Base-by-base conservation (phyloP, 768 basidiomycete genomes). In the Rhodotorula kratochvilovae region DNA sequence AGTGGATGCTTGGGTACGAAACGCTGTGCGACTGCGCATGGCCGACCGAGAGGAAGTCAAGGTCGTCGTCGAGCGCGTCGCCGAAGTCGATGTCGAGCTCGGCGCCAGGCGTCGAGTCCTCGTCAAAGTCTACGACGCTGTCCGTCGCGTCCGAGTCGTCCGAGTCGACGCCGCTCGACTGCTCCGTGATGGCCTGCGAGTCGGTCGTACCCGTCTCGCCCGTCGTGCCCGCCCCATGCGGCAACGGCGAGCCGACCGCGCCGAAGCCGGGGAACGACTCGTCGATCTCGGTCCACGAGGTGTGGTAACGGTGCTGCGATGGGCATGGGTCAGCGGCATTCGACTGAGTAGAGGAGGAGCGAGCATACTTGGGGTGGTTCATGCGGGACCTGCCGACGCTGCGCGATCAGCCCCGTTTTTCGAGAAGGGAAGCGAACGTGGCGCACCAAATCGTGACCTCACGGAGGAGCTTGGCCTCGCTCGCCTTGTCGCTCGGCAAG, bases 381-480 rank as follows among this genome's bases (percentile, higher is more conserved):
- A 75, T 75, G 51, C 74, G 68, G 6, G 70, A 71, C 68, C 72
- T 74, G 72, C 16, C 19, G 27, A 12, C 29, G n/a, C n/a, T n/a
- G 45, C 45, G 19, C 8, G 17, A 23, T 54, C 53, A 31, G 31
- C n/a, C 8, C 19, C 3, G 21, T 7, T 33, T 35, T 10, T 2
- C 17, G 6, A 27, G 54, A 17, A 23, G 8, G 31, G 53, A 36
- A 35, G 43, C 63, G 3, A 29, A 6, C 39, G 51, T 5, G 48
- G 36, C 61, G 57, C 48, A 70, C 77, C 76, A 77, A 31, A 77
- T 76, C 15, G 75, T 77, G 36, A 78, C 77, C 63, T 78, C 77
- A 2, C 77, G 72, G 10, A 78, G 46, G 29, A 78, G 64, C 69
- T 77, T 77, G 39, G 43, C 62, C 66, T 76, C 77, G 58, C 63